phyloP scores from a whole-genome alignment of 805 yeast species.

The Barnettozyma californica region DNA sequence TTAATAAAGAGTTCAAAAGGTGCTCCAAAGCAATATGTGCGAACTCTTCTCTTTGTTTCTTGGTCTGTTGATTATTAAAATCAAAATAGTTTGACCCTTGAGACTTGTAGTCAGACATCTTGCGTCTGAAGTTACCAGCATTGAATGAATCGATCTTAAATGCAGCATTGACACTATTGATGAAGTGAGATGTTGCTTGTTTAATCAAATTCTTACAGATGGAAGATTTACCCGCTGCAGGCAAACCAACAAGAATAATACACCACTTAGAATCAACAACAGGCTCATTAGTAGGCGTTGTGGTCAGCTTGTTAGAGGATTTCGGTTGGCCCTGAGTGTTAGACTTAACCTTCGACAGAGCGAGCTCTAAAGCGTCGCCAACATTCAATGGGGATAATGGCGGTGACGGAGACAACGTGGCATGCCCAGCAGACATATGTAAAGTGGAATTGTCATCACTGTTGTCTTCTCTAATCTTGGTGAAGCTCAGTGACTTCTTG shows the following conservation, averaged over 20 bases:
- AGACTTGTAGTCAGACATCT: conserved; percentile 28
- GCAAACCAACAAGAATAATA: conserved; percentile 68
- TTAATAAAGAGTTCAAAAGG: conserved; percentile 37
- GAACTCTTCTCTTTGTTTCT: conserved; percentile 42
- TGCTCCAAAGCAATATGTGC: conserved; percentile 47
- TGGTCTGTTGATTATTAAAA: conserved; percentile 36
- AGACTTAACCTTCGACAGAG: conserved; percentile 9
- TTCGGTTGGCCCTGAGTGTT: conserved; percentile 16
- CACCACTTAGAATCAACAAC: conserved; percentile 42
- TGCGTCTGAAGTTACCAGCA: conserved; percentile 69
- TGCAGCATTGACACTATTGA: conserved; percentile 9
- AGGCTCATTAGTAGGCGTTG: conserved; percentile 25
- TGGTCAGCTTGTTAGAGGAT: conserved; percentile 19
- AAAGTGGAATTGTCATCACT: neutral
- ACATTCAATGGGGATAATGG: conserved; percentile 1
- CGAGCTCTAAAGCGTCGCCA: conserved; percentile 15
- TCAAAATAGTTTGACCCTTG: conserved; percentile 39
- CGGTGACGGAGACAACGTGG: neutral
- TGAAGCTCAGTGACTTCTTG: conserved; percentile 17
- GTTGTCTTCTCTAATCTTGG: conserved; percentile 14
- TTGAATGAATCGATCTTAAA: conserved; percentile 49
- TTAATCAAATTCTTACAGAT: conserved; percentile 59
- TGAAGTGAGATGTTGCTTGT: conserved; percentile 37
- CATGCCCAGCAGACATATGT: neutral
- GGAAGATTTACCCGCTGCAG: conserved; percentile 75